Conservation (phyloP, 2,329 filamentous ascomycete genomes). For the Cordyceps militaris region DNA sequence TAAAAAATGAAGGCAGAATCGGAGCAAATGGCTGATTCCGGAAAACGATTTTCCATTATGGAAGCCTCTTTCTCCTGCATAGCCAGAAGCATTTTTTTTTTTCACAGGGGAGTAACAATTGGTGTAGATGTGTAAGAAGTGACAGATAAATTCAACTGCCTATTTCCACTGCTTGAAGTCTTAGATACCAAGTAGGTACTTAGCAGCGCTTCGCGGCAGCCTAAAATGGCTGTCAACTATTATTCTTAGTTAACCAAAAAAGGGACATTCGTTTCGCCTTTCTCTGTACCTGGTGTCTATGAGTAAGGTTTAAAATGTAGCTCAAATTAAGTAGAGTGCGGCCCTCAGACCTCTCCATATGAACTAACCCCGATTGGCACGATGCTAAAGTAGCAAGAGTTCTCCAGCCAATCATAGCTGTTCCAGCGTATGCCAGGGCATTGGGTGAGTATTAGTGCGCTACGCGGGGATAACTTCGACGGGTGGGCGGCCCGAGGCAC, state of each 20-base stretch:
- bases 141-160: background rate
- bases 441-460: background rate
- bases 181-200: background rate
- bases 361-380: background rate
- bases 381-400: background rate
- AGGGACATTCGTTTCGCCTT: background rate
- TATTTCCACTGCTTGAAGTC: background rate
- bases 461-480: background rate
- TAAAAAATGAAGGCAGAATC: background rate
- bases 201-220: background rate
- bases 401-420: background rate
- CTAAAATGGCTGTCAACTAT: background rate
- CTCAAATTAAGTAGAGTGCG: background rate
- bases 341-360: background rate
- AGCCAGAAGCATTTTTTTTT: background rate
- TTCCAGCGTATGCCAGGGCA: background rate
- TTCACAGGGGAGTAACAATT: background rate
- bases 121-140: background rate
- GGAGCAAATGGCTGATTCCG: background rate
- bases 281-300: background rate
- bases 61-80: background rate
- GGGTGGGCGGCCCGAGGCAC: background rate
- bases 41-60: background rate
- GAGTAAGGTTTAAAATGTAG: background rate
- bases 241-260: background rate